Percentiles rank a stretch among this genome's conserved stretches.
These are phyloP conservation scores for Wickerhamia fluorescens DNA, from an alignment of 805 yeast species.

Conservation along the genomic window DNA sequence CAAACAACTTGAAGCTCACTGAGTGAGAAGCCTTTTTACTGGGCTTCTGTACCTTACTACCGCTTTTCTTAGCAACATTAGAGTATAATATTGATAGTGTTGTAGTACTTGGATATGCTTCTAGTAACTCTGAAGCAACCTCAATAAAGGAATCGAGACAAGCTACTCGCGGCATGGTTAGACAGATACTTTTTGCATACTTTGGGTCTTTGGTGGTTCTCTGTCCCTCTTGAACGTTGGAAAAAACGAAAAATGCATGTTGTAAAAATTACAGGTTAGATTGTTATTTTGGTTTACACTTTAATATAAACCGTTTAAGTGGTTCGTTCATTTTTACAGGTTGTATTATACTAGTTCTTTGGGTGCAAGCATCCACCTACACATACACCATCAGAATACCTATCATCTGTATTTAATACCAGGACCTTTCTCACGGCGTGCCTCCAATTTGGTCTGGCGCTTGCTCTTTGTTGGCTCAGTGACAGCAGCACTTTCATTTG, in stretches of 20 bases:
- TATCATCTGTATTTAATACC: slow-evolving; percentile 14
- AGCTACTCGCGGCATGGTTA: slow-evolving; percentile 5
- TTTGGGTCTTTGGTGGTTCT: too few relatives aligned
- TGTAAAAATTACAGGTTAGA: slow-evolving; percentile 1
- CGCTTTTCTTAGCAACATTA: slow-evolving; percentile 17
- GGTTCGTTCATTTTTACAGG: too few relatives aligned
- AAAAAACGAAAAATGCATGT: background rate
- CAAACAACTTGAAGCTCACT: slow-evolving; percentile 54
- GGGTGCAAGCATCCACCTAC: too few relatives aligned
- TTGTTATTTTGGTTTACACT: too few relatives aligned
- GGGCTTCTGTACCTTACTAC: slow-evolving; percentile 6
- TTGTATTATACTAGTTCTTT: too few relatives aligned
- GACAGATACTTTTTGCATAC: too few relatives aligned
- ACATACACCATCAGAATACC: too few relatives aligned
- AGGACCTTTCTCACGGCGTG: slow-evolving; percentile 21
- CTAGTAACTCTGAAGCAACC: slow-evolving; percentile 22
- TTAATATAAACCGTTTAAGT: too few relatives aligned
- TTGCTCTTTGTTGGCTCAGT: slow-evolving; percentile 12
- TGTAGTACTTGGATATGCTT: slow-evolving; percentile 30
- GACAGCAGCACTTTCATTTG: background rate
- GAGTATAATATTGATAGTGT: slow-evolving; percentile 31
- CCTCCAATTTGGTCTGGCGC: slow-evolving; percentile 21
- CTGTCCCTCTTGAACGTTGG: slow-evolving; percentile 1
- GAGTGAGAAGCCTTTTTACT: slow-evolving; percentile 23
- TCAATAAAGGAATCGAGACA: slow-evolving; percentile 22